These are phyloP conservation scores for Moniliophthora roreri DNA, from an alignment of 1,284 basidiomycete genomes.

Conservation along the genomic window DNA sequence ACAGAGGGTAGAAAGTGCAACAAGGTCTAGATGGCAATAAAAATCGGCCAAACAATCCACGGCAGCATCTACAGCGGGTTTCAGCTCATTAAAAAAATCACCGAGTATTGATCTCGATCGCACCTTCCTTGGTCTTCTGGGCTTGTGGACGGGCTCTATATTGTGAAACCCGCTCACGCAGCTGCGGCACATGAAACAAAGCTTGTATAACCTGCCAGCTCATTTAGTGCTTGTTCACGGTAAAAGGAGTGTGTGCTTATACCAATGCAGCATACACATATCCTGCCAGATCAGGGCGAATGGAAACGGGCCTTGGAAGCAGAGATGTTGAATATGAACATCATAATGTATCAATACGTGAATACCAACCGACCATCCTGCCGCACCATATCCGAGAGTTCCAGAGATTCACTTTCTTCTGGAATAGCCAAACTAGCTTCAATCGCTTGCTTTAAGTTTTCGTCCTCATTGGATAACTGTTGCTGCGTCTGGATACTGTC, in stretches of 20 bases:
- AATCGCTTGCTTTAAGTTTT: conserved; percentile 20
- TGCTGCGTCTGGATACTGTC: conserved; percentile 8
- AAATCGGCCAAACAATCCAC: conserved; percentile 59
- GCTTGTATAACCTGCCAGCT: conserved; percentile 51
- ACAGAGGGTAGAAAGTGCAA: conserved; percentile 35
- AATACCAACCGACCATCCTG: conserved; percentile 54
- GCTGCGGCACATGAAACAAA: conserved; percentile 66
- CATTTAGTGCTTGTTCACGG: conserved; percentile 1
- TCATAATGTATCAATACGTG: conserved; percentile 5
- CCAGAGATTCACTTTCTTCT: conserved; percentile 38
- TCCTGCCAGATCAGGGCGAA: conserved; percentile 54
- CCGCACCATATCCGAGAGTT: conserved; percentile 51
- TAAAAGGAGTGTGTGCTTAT: conserved; percentile 9
- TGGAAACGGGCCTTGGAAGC: conserved; percentile 49
- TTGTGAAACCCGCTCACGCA: conserved; percentile 49
- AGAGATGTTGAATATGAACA: conserved; percentile 3
- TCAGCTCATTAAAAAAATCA: no score
- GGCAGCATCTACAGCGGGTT: conserved; percentile 32
- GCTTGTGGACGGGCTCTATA: conserved; percentile 39
- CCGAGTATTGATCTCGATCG: no score
- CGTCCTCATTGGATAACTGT: conserved; percentile 14
- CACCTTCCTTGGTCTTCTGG: conserved; percentile 21
- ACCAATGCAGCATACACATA: conserved; percentile 58
- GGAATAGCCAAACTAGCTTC: conserved; percentile 34
- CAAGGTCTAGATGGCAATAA: conserved; percentile 63